Evolutionary conservation across 371 early-diverging fungal species (phyloP), one percentile per base, ranked within the genome.

Genomic region (Rhizopus sp.): DNA sequence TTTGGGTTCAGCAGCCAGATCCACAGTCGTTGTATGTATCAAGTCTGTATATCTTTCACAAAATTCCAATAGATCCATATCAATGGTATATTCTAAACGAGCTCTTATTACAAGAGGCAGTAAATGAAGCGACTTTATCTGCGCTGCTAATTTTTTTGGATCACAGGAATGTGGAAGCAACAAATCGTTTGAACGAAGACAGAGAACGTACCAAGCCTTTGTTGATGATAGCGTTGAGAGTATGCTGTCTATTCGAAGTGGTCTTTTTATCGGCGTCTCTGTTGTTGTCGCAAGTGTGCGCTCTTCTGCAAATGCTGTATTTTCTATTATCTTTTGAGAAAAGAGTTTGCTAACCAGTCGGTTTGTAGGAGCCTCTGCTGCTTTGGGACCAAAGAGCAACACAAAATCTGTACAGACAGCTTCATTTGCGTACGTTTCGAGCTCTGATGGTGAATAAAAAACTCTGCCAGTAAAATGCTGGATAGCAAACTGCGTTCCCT

Each of bases 171-270:
- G 59, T 10, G 84, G 77, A 57, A 83, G 65, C 42, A 81, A 72
- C 8, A 84, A 69, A 63, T 88, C 88, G 59, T 89, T 88, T 3
- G 91, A 88, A 29, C 81, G 80, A 46, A 97, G 68, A 73, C 92
- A 92, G 50, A 91, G 62, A 32, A 95, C 76, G 65, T 88, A 92
- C 96, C 96, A 96, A 3, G 87, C 76, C 48, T 88, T 84, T 1
- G 96, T 89, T 39, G 88, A 86, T 34, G 78, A 75, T 7, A 96
- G 66, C 37, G 5, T 46, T 4, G 37, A 32, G 12, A 53, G 12
- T 7, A 53, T 38, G 9, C 89, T 88, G 2, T 29, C 30, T 9
- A 46, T 35, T 85, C 75, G 5, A 93, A 69, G 3, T 88, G 71
- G 29, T 63, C 63, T 2, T 49, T 50, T 29, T 70, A 33, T 13